A percentile compares a stretch with the other conserved stretches of the same genome.
phyloP scores from a whole-genome alignment of 768 basidiomycete genomes.

The Tricholoma sp. region DNA sequence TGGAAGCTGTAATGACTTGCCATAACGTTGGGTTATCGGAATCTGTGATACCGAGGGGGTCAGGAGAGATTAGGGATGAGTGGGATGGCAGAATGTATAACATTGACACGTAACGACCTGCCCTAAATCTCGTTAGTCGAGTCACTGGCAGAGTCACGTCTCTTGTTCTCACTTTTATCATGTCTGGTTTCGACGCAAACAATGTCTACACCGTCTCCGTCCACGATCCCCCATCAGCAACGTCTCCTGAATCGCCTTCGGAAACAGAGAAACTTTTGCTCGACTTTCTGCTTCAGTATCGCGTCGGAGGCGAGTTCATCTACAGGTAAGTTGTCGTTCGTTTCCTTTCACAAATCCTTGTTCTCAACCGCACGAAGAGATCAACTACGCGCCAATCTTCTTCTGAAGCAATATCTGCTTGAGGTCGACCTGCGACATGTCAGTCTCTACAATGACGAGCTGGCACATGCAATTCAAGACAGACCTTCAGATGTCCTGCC shows the following conservation, averaged over 20 bases:
- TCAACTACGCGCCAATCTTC: conserved; percentile 81
- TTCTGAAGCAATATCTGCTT: conserved; percentile 82
- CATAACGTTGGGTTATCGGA: conserved; percentile 22
- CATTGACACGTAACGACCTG: conserved; percentile 19
- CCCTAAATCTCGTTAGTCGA: conserved; percentile 20
- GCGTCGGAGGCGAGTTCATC: conserved; percentile 86
- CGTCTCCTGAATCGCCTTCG: conserved; percentile 66
- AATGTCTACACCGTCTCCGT: conserved; percentile 78
- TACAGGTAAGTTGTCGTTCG: conserved; percentile 60
- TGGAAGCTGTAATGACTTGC: conserved; percentile 21
- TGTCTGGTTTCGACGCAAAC: conserved; percentile 88
- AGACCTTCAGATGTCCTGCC: conserved; percentile 86
- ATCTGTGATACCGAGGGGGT: conserved; percentile 25
- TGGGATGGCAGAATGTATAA: conserved; percentile 23
- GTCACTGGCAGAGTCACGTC: conserved; percentile 1
- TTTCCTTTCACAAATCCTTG: background rate
- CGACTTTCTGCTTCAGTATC: conserved; percentile 85
- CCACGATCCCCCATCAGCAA: conserved; percentile 53
- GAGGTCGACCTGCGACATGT: conserved; percentile 81
- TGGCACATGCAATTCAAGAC: conserved; percentile 88
- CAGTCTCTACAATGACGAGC: conserved; percentile 85
- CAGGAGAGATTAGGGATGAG: conserved; percentile 16
- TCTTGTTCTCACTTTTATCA: conserved; percentile 9
- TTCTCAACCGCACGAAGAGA: conserved; percentile 46
- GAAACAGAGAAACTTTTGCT: conserved; percentile 75